A percentile compares a stretch with the other conserved stretches of the same genome.
Evolutionary conservation across 495 filamentous ascomycete species (phyloP).

Genomic region (Aspergillus kassunensis): DNA sequence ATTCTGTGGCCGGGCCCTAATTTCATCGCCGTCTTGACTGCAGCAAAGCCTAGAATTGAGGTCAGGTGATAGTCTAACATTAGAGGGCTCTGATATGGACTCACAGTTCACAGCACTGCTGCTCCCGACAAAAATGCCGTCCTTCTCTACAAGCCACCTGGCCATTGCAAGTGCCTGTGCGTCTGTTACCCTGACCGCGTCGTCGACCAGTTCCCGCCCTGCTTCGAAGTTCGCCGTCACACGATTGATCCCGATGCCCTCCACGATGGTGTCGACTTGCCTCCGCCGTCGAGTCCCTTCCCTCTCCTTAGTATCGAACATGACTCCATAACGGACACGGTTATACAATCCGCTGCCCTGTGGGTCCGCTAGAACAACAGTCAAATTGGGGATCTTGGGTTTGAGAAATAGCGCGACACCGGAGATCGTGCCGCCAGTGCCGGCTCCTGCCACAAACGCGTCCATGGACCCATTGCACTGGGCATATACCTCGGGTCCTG

Average conservation of each 20-base stretch:
- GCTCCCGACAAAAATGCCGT: conserved; percentile 91
- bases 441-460: conserved; percentile 93
- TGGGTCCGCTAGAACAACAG: conserved; percentile 85
- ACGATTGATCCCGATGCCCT: conserved; percentile 92
- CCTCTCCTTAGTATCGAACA: conserved; percentile 83
- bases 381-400: conserved; percentile 55
- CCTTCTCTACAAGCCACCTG: conserved; percentile 89
- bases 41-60: conserved; percentile 61
- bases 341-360: conserved; percentile 94
- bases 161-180: conserved; percentile 91
- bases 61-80: conserved; percentile 7
- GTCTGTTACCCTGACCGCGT: conserved; percentile 89
- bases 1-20: conserved; percentile 75
- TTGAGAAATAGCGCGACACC: conserved; percentile 84
- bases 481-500: conserved; percentile 80
- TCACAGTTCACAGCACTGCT: conserved; percentile 92
- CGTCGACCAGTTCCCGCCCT: conserved; percentile 77
- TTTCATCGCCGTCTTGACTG: conserved; percentile 70
- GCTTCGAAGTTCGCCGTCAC: conserved; percentile 88
- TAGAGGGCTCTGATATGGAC: conserved; percentile 21
- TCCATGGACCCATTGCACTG: conserved; percentile 76
- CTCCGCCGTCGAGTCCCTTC: conserved; percentile 84
- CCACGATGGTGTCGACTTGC: conserved; percentile 94
- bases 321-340: conserved; percentile 83
- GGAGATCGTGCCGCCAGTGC: conserved; percentile 90